Evolutionary conservation across 257 asterid species (phyloP), one percentile per base, ranked within the genome.

Genomic region (Solanum habrochaites): DNA sequence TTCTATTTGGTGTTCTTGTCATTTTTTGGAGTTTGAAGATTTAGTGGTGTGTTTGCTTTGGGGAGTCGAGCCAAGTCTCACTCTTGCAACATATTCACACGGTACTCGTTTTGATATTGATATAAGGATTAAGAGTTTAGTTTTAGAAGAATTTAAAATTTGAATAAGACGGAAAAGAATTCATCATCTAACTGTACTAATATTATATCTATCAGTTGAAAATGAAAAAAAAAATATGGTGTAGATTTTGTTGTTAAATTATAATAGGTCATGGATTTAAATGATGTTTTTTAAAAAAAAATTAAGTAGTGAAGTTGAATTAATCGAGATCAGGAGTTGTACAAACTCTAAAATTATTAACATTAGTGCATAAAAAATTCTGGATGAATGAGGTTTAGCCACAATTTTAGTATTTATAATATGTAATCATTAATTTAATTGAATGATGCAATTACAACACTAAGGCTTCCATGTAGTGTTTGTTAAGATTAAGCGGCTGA

Each of bases 151-250:
- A 5, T 5, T 49, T 0, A 7, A 49, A 2, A 14, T 2, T 10
- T 0, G 0, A 10, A 9, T 10, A 4, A 62, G 7, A 4, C n/a
- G n/a, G 12, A 3, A 0, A 5, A 62, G 3, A 0, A 1, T 11
- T 62, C 3, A 60, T 0, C 14, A 60, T 23, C 4, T 1, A 10
- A 62, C 0, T 0, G 0, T 2, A 60, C 1, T 62, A 1, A 62
- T 23, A 62, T 62, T 10, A 62, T 62, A 2, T 11, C 2, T 21
- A 23, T n/a, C 13, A 15, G n/a, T 9, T 40, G 6, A 75, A 23
- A 3, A 23, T 42, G 7, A 0, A 27, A 4, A 1, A 25, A 12
- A 74, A 70, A 74, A 29, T 29, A 72, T 73, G 31, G 11, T 21
- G 35, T 25, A 2, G 1, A 7, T 67, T 66, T 27, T 1, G 8